Evolutionary conservation across 2,329 filamentous ascomycete species (phyloP), one percentile per base, ranked within the genome.

Genomic region (Metarhizium humberi): DNA sequence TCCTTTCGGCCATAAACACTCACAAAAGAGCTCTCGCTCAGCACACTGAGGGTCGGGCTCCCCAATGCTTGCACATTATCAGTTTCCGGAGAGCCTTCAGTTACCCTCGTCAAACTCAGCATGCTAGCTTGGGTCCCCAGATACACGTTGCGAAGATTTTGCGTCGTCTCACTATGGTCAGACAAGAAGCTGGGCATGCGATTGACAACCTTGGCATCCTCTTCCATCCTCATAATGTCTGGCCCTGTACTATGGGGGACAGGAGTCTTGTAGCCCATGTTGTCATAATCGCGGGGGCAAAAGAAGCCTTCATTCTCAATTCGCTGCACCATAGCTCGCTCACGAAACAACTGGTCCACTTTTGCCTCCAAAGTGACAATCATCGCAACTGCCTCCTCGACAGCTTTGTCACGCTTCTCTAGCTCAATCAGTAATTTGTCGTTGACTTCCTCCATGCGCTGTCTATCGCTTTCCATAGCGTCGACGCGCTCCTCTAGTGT

Each of bases 331-430:
- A 80, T 78, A 56, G 77, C 73, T 34, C 78, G 73, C 60, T 85
- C 82, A 50, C 71, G 70, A 13, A 78, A 64, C 34, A 84, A 68
- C 55, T 77, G 73, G 34, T 82, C 78, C 1, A 85, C 67, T 58
- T 77, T 77, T 6, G 80, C 78, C 64, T 90, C 86, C 16, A 88
- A 71, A 29, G 74, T 73, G 52, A 86, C 79, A 59, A 90, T 90
- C 73, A 88, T 82, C 32, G 78, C 75, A 6, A 88, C 84, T 3
- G 86, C 86, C 63, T 90, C 85, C 58, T 85, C 81, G 2, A 90
- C 76, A 4, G 86, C 86, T 63, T 83, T 83, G 67, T 90, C 86
- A 18, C 85, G 76, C 69, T 84, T 84, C 59, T 87, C 82, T 53
- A 88, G 64, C 65, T 88, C 84, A 3, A 71, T 67, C 20, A 83